These are phyloP conservation scores for Geosiphon pyriformis DNA, from an alignment of 192 early-diverging fungal genomes.

Conservation along the genomic window DNA sequence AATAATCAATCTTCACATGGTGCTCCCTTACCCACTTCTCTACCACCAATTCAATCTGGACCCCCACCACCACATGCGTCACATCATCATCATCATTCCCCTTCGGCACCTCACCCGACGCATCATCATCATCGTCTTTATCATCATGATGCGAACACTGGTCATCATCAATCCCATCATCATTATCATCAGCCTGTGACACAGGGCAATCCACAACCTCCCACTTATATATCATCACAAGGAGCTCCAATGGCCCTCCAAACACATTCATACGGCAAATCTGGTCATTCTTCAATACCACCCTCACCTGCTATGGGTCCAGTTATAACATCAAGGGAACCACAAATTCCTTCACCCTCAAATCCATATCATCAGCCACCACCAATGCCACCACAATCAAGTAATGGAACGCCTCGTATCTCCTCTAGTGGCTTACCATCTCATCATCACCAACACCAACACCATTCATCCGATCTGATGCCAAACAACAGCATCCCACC, in stretches of 20 bases:
- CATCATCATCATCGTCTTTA: conserved; percentile 17
- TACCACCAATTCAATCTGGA: conserved; percentile 16
- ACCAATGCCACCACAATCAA: not conserved
- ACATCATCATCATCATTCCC: conserved; percentile 20
- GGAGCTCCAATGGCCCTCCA: not conserved
- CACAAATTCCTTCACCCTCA: not conserved
- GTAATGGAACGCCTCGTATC: not conserved
- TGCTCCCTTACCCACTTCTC: not conserved
- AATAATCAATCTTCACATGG: not conserved
- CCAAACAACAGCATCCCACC: not conserved
- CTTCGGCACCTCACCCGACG: not conserved
- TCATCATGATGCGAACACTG: not conserved
- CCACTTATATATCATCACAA: not conserved
- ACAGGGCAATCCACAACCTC: not conserved
- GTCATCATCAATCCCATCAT: conserved; percentile 2
- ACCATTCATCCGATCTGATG: not conserved
- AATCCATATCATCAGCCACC: not conserved
- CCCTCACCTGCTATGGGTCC: not conserved
- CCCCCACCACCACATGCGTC: not conserved
- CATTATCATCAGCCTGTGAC: conserved; percentile 9
- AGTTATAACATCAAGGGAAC: not conserved
- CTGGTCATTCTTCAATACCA: not conserved
- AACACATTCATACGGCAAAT: not conserved
- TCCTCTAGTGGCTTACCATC: not conserved
- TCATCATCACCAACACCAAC: not conserved